Evolutionary conservation across 805 yeast species (phyloP), one percentile per base, ranked within the genome.

Genomic region (Cyberlindnera xylosilytica): DNA sequence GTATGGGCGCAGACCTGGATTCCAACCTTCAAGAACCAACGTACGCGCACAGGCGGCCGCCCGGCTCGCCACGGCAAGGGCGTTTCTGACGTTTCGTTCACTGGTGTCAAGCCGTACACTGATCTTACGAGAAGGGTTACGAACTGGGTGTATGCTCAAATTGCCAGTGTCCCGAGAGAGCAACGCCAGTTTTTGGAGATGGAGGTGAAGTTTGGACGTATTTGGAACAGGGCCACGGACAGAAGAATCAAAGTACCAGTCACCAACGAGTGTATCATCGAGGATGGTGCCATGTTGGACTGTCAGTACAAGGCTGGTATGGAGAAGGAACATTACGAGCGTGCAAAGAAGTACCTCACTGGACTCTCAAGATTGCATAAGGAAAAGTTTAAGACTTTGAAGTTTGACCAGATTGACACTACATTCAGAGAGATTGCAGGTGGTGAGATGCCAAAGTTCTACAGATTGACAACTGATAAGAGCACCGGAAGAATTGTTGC

Each of bases 71-170:
- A 12, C 6, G 38, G 34, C 7, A 26, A 29, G 5, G 34, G n/a
- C 8, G 41, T 29, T 2, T 17, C 27, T 16, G 49, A 45, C 2
- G 26, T 30, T 18, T 53, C 88, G 32, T 73, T 87, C 15, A 81
- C 88, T 0, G 90, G 89, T 5, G 73, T 84, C 1, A 80, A 80
- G 34, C 93, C 93, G 1, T 76, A 86, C 36, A 88, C 87, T 56
- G 91, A 87, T 54, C 69, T 87, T 45, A 84, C 90, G 6, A 78
- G 90, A 56, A 78, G 86, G 26, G 79, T 90, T 6, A 84, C 93
- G 18, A 87, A 83, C 53, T 90, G 97, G 97, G 73, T 90, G 8
- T 89, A 84, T 70, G 89, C 95, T 16, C 83, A 86, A 49, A 70
- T 88, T 36, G 72, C 73, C 34, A 86, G 86, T 26, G 73, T 87